A percentile compares a stretch with the other conserved stretches of the same genome.
Evolutionary conservation across 805 yeast species (phyloP).

Genomic region (Nakazawaea wickerhamii): DNA sequence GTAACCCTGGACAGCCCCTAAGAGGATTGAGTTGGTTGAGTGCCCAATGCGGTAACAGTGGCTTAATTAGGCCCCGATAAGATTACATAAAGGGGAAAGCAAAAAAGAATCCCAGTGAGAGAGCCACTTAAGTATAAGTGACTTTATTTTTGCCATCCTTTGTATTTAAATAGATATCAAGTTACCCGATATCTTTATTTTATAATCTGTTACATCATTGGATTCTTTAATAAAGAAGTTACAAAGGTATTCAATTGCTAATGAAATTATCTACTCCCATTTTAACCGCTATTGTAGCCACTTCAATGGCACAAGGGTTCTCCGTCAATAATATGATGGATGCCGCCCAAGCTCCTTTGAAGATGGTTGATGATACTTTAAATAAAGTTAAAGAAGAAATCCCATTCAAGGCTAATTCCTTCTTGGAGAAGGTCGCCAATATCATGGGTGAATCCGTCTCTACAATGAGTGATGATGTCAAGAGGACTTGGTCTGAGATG

Average conservation of each 20-base stretch:
- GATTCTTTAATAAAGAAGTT: too few relatives aligned
- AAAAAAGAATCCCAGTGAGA: not conserved
- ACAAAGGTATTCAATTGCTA: not conserved
- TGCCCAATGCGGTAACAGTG: slow-evolving; percentile 3
- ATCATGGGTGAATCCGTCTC: slow-evolving; percentile 48
- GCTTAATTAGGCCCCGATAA: slow-evolving; percentile 2
- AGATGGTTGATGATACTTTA: slow-evolving; percentile 1
- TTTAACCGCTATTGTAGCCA: slow-evolving; percentile 11
- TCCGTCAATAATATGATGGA: slow-evolving; percentile 9
- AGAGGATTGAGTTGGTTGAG: not conserved
- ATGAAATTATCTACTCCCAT: slow-evolving; percentile 13
- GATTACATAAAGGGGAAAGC: not conserved
- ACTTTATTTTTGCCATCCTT: not conserved
- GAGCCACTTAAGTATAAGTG: slow-evolving; percentile 7
- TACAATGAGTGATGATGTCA: slow-evolving; percentile 42
- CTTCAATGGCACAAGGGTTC: slow-evolving; percentile 9
- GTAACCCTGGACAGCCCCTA: not conserved
- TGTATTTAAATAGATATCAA: too few relatives aligned
- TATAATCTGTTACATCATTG: too few relatives aligned
- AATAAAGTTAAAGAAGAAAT: not conserved
- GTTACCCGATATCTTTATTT: too few relatives aligned
- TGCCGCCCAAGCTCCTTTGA: slow-evolving; percentile 5
- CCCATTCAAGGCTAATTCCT: not conserved
- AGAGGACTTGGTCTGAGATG: slow-evolving; percentile 59
- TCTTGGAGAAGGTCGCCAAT: slow-evolving; percentile 35